Conservation (phyloP, 805 yeast species). For the Vanderwaltozyma polyspora region DNA sequence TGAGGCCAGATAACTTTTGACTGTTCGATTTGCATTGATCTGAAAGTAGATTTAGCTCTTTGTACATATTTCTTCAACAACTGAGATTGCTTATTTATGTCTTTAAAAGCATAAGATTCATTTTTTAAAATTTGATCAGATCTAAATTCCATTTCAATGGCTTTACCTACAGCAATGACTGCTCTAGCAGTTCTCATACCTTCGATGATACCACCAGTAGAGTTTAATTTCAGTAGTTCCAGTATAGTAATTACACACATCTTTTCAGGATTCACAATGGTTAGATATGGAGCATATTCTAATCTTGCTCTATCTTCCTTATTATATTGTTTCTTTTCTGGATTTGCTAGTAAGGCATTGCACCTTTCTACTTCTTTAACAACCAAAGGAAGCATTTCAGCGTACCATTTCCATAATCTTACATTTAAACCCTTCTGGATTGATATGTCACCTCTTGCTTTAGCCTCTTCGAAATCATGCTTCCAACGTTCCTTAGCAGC, state of each 20-base stretch:
- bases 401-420: slow-evolving; percentile 77
- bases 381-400: slow-evolving; percentile 58
- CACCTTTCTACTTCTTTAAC: slow-evolving; percentile 54
- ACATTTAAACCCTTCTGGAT: slow-evolving; percentile 55
- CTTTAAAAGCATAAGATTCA: slow-evolving; percentile 45
- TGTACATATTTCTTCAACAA: slow-evolving; percentile 33
- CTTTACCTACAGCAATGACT: slow-evolving; percentile 68
- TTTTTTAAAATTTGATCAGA: slow-evolving; percentile 51
- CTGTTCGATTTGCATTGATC: slow-evolving; percentile 29
- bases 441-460: slow-evolving; percentile 44
- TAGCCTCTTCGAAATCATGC: slow-evolving; percentile 60
- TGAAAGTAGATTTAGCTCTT: slow-evolving; percentile 28
- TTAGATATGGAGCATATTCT: slow-evolving; percentile 67
- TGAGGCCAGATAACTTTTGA: slow-evolving; percentile 43
- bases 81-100: slow-evolving; percentile 37
- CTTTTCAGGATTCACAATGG: slow-evolving; percentile 64
- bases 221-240: slow-evolving; percentile 63
- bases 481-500: slow-evolving; percentile 88
- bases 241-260: slow-evolving; percentile 75
- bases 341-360: slow-evolving; percentile 29
- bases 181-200: slow-evolving; percentile 82
- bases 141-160: slow-evolving; percentile 74
- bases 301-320: slow-evolving; percentile 32
- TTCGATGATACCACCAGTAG: slow-evolving; percentile 64
- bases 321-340: slow-evolving; percentile 5